Conservation (phyloP, 345 rosid species). For the Syzygium jambos region DNA sequence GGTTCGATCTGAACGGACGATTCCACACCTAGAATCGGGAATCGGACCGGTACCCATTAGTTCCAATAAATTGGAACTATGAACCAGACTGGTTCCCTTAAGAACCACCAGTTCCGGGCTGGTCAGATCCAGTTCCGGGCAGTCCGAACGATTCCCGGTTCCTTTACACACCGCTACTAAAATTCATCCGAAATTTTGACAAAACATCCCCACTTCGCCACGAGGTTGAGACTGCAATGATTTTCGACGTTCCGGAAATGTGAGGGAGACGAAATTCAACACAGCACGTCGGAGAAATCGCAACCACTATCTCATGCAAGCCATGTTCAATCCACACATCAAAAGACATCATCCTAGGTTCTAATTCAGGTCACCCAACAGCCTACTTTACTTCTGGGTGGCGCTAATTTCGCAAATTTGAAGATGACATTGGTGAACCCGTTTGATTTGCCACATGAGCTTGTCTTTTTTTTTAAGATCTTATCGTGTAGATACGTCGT, state of each 20-base stretch:
- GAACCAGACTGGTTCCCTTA: too few species aligned
- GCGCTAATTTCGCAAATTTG: background rate
- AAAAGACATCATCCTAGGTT: background rate
- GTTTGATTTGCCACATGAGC: too few species aligned
- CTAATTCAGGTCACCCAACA: background rate
- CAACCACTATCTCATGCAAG: background rate
- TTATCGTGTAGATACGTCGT: background rate
- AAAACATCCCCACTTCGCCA: background rate
- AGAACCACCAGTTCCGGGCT: too few species aligned
- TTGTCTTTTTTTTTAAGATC: background rate
- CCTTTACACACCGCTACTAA: too few species aligned
- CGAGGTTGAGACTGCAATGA: background rate
- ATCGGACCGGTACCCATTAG: too few species aligned
- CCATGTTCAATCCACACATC: background rate
- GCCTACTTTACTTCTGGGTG: background rate
- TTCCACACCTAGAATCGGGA: too few species aligned
- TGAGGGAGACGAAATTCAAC: background rate
- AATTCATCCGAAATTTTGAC: background rate
- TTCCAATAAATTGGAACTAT: too few species aligned
- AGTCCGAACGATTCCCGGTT: too few species aligned
- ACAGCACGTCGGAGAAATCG: background rate
- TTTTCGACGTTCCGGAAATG: background rate
- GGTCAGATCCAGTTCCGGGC: too few species aligned
- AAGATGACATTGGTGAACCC: background rate
- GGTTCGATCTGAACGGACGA: fast-evolving